Evolutionary conservation across 2,329 filamentous ascomycete species (phyloP), one percentile per base, ranked within the genome.

Genomic region (Claviceps monticola): DNA sequence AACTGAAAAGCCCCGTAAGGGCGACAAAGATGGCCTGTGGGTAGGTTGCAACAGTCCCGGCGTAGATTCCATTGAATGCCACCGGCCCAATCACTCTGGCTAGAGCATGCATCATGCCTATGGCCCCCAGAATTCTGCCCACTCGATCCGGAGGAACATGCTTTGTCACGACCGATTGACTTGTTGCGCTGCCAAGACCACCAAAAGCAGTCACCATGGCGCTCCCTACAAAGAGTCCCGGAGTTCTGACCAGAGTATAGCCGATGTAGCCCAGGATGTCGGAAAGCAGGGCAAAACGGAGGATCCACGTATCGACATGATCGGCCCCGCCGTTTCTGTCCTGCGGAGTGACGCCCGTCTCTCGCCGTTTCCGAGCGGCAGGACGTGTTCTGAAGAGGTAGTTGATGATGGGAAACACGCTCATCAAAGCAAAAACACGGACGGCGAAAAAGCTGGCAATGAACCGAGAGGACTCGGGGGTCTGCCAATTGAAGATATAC

Each of bases 41-140:
- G 57, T 86, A 91, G 1, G 70, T 80, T 19, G 76, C 80, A 1
- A 96, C 87, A 0, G 93, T 97, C 2, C 76, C 72, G 14, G 84
- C 85, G 64, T 95, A 98, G 9, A 97, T 79, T 5, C 86, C 78
- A 61, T 93, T 95, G 68, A 96, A 95, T 1, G 91, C 62, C 0
- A 88, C 76, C 0, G 93, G 93, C 1, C 85, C 83, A 13, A 95
- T 64, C 2, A 97, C 81, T 55, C 89, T 75, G 3, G 86, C 80
- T 38, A 95, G 68, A 1, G 88, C 86, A 67, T 97, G 91, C 53
- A 97, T 68, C 55, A 97, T 72, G 0, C 91, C 93, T 16, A 84
- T 84, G 1, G 89, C 90, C 21, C 93, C 93, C 0, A 98, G 76
- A n/a, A 97, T 72, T 64, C 93, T 83, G 0, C 93, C 93, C 0